Evolutionary conservation across 805 yeast species (phyloP).

Genomic region (Candida corydali): DNA sequence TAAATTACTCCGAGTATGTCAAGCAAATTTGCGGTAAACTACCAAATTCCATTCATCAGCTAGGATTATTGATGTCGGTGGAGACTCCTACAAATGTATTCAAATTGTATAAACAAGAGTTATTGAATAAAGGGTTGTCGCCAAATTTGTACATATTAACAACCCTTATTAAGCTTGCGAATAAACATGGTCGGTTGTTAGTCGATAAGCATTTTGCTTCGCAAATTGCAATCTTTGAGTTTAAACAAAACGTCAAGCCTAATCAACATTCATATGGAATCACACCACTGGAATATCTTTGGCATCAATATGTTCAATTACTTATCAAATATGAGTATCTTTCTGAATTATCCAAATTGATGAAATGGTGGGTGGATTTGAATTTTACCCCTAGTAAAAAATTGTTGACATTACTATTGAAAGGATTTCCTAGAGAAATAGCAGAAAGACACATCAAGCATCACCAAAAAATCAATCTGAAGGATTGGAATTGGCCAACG

Average conservation of each 20-base stretch:
- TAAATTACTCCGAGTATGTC: neutral
- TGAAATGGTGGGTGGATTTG: conserved; percentile 53
- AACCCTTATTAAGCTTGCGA: conserved; percentile 49
- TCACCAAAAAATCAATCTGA: conserved; percentile 11
- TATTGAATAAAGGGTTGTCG: conserved; percentile 11
- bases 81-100: conserved; percentile 29
- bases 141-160: conserved; percentile 31
- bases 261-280: conserved; percentile 13
- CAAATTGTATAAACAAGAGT: conserved; percentile 23
- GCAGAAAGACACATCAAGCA: conserved; percentile 37
- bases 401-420: conserved; percentile 38
- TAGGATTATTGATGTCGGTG: conserved; percentile 36
- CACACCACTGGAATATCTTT: conserved; percentile 43
- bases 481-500: conserved; percentile 35
- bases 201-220: conserved; percentile 38
- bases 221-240: conserved; percentile 57
- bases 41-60: conserved; percentile 20
- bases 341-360: conserved; percentile 45
- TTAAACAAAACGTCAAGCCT: conserved; percentile 27
- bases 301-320: conserved; percentile 51
- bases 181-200: conserved; percentile 26
- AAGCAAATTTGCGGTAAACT: conserved; percentile 8
- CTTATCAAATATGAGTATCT: conserved; percentile 44
- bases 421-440: conserved; percentile 31
- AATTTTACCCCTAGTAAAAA: conserved; percentile 37